A percentile compares a stretch with the other conserved stretches of the same genome.
phyloP scores from a whole-genome alignment of 208 protist genomes.

The Leishmania braziliensis region DNA sequence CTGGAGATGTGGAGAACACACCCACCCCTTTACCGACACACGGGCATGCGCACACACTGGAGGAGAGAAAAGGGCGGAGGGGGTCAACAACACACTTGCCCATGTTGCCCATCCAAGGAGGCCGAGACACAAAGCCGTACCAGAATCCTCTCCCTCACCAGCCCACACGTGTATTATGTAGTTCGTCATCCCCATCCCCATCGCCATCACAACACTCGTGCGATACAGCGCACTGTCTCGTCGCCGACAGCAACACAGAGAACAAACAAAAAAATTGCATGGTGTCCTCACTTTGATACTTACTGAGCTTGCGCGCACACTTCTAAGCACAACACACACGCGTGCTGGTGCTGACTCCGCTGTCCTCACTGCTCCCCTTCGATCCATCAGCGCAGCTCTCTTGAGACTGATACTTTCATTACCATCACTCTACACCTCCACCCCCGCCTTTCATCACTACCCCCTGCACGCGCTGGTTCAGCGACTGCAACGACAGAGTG shows the following conservation, averaged over 20 bases:
- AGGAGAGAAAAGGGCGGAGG: not conserved
- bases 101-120: not conserved
- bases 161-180: not conserved
- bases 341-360: not conserved
- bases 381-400: not conserved
- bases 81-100: not conserved
- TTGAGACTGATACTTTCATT: not conserved
- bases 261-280: not conserved
- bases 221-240: not conserved
- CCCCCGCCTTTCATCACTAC: not conserved
- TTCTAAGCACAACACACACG: not conserved
- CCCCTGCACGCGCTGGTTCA: not conserved
- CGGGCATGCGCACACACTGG: not conserved
- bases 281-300: not conserved
- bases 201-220: not conserved
- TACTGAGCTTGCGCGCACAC: not conserved
- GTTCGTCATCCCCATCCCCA: not conserved
- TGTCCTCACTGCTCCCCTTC: not conserved
- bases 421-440: not conserved
- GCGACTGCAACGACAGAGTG: not conserved
- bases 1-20: not conserved
- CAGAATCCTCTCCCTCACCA: not conserved
- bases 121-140: not conserved
- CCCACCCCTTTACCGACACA: not conserved
- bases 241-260: not conserved